These are phyloP conservation scores for Chaetomium tenue DNA, from an alignment of 495 filamentous ascomycete species.

Conservation along the genomic window DNA sequence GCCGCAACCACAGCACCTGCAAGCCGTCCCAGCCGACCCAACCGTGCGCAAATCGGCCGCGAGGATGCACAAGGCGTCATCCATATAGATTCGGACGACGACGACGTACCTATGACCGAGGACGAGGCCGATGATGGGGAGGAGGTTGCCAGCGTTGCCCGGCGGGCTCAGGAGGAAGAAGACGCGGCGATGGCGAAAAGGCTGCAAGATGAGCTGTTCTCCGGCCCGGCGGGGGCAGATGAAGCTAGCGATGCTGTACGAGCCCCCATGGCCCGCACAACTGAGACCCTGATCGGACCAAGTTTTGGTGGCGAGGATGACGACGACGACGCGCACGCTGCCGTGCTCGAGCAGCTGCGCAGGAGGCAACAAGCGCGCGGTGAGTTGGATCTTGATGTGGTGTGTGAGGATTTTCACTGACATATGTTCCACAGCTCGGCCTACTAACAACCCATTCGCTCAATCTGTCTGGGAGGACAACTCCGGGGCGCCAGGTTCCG, in stretches of 20 bases:
- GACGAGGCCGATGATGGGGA: constrained; percentile 42
- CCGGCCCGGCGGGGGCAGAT: constrained; percentile 41
- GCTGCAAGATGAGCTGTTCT: constrained; percentile 88
- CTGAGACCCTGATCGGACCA: constrained; percentile 84
- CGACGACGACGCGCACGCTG: constrained; percentile 59
- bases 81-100: constrained; percentile 68
- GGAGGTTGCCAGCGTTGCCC: constrained; percentile 40
- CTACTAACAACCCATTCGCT: constrained; percentile 66
- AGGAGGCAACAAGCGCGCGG: constrained; percentile 49
- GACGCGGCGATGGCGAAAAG: constrained; percentile 91
- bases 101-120: constrained; percentile 60
- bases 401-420: neutral
- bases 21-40: constrained; percentile 22
- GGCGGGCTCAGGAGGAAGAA: constrained; percentile 62
- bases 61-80: constrained; percentile 62
- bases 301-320: constrained; percentile 46
- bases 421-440: constrained; percentile 8
- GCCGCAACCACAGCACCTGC: constrained; percentile 27
- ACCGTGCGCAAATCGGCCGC: constrained; percentile 36
- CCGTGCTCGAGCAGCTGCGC: constrained; percentile 65
- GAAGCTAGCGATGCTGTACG: constrained; percentile 62
- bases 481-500: constrained; percentile 7
- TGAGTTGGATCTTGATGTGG: constrained; percentile 29
- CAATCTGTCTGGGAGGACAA: constrained; percentile 77
- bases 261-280: constrained; percentile 87